Base-by-base conservation (phyloP, 108 stramenopile species). In the Cyclotella choctawhatcheeana region DNA sequence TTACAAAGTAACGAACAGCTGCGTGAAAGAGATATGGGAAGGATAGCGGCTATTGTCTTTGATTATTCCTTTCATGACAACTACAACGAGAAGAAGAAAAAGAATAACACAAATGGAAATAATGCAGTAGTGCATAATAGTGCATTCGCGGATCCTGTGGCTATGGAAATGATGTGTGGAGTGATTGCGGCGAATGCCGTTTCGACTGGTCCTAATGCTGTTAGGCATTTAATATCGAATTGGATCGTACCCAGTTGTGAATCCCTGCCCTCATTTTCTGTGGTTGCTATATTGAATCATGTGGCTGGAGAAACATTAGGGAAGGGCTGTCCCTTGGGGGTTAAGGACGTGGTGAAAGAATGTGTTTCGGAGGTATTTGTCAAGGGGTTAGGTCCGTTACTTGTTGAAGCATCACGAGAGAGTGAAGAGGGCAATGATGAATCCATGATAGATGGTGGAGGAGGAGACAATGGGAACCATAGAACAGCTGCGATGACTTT, bases 171-270 rank as follows among this genome's bases (percentile, higher is more conserved):
- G n/a, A 69, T 89, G 12, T 88, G 89, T 67, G 78, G 84, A 7
- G 84, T 86, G 14, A 44, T 92, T 45, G 87, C 91, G 2, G 84
- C 87, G 10, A 92, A 92, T 74, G 91, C 91, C 13, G 85, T 92
- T 18, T 77, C 89, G 8, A 82, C 77, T 55, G 91, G 91, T 21
- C 86, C 91, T 34, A 54, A 69, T 21, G 82, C 84, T 26, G 67
- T 92, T n/a, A 44, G 67, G 21, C 79, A 88, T 50, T 80, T 92
- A 44, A 58, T 89, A 8, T 60, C 76, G 2, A 89, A 89, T 68
- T 92, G 91, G 91, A 92, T 92, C 56, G 77, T 92, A 37, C 91
- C 91, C 12, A 79, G 81, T 63, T 60, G 70, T 29, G 60, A 73
- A 8, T 75, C 71, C 21, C 32, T 89, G 30, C 89, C 89, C 18